Evolutionary conservation across 1,139 yeast species (phyloP), one percentile per base, ranked within the genome.

Genomic region (Geotrichum candidum): DNA sequence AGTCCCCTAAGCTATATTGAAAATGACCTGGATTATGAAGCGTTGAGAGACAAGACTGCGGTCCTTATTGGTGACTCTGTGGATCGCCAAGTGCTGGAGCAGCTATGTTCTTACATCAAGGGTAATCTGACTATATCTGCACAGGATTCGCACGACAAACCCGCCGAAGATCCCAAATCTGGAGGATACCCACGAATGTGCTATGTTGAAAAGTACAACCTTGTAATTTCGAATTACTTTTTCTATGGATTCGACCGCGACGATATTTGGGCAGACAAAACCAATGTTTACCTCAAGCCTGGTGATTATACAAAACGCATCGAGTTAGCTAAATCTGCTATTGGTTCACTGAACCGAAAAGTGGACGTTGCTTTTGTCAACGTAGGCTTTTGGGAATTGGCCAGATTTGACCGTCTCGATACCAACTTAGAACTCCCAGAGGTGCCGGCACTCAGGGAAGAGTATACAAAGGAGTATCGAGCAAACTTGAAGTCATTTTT

Each of bases 381-480:
- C 56, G 58, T 63, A 25, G 67, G 67, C 6, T 56, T 65, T 46
- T 63, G 66, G 66, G 67, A 65, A 51, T 58, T 65, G 50, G 65
- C 64, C 2, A 51, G 64, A 18, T 60, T 48, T 48, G 65, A 64
- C 52, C 61, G 65, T 23, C 55, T 63, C 9, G 61, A 61, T 38
- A 38, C 57, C 9, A 51, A 55, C 46, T 41, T 48, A 5, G 58
- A 54, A 3, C 31, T 54, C 23, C 53, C 56, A 10, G 66, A 61
- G 50, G 22, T 54, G 33, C 41, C 45, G 9, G 51, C 54, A 4
- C 56, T 63, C n/a, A 31, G 57, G 15, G 27, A 46, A 15, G 58
- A 56, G n/a, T 57, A 60, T 38, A 52, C 63, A 9, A 51, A 56
- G 3, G 59, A 59, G 50, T 65, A 65, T 50, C 53, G 54, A 23